phyloP scores from a whole-genome alignment of 192 early-diverging fungal species.

The Rhizophlyctis rosea region DNA sequence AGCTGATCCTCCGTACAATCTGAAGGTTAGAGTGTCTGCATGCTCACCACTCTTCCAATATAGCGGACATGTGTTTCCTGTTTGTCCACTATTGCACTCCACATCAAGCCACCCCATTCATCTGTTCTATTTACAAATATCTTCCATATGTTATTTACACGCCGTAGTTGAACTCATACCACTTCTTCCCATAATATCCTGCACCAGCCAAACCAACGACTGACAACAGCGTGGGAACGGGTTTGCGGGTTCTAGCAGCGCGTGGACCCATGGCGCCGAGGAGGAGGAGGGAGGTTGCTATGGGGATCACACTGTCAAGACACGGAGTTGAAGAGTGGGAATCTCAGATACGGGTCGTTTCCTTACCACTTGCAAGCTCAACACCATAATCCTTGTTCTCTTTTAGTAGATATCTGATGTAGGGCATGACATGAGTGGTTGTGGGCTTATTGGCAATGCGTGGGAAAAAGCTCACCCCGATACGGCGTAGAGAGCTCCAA shows the following conservation, averaged over 20 bases:
- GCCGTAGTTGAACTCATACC: conserved; percentile 20
- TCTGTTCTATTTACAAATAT: no score
- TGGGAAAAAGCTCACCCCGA: conserved; percentile 31
- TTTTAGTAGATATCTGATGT: conserved; percentile 39
- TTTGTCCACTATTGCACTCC: no score
- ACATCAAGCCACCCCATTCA: no score
- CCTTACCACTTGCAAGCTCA: conserved; percentile 36
- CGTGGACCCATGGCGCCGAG: conserved; percentile 39
- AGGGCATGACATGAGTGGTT: no score
- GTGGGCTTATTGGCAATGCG: no score
- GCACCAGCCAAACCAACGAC: conserved; percentile 18
- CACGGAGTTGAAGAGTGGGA: neutral
- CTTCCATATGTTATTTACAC: conserved; percentile 18
- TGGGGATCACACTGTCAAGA: neutral
- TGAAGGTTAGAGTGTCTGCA: no score
- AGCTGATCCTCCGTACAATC: no score
- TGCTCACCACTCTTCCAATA: no score
- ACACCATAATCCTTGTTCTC: conserved; percentile 43
- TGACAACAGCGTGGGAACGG: conserved; percentile 36
- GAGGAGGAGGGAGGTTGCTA: conserved; percentile 38
- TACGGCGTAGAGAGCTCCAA: conserved; percentile 38
- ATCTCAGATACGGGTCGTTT: neutral
- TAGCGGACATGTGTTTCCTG: no score
- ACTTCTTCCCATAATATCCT: conserved; percentile 38
- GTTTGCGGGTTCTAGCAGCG: conserved; percentile 32